These are phyloP conservation scores for Colletotrichum limetticola DNA, from an alignment of 2,329 filamentous ascomycete genomes.

Conservation along the genomic window DNA sequence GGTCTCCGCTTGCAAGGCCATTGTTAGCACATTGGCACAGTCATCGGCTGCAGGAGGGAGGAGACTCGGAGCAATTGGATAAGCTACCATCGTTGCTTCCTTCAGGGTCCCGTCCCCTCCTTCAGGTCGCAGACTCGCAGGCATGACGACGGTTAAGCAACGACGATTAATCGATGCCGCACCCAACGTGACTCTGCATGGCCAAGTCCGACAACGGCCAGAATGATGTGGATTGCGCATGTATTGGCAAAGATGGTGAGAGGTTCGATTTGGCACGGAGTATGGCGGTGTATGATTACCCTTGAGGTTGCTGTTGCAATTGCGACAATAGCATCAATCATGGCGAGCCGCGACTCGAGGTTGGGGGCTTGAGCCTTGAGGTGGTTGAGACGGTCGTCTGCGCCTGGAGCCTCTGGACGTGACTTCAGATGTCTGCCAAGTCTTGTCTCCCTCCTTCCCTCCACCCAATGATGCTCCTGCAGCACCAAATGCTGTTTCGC, in stretches of 20 bases:
- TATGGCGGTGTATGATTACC: not conserved
- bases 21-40: constrained; percentile 3
- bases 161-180: not conserved
- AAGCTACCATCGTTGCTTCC: not conserved
- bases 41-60: not conserved
- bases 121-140: not conserved
- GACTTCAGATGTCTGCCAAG: not conserved
- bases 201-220: no score
- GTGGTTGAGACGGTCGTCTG: no score
- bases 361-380: not conserved
- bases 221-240: not conserved
- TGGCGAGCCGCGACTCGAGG: not conserved
- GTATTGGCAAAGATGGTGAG: constrained; percentile 4
- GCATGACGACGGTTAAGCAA: not conserved
- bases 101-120: constrained; percentile 24
- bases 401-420: not conserved
- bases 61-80: not conserved
- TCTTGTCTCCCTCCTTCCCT: not conserved
- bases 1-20: constrained; percentile 23
- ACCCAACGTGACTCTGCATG: not conserved
- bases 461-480: not conserved
- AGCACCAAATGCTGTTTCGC: constrained; percentile 14
- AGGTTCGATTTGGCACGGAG: not conserved
- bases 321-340: not conserved
- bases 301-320: constrained; percentile 18